These are phyloP conservation scores for Aethionema arabicum DNA, from an alignment of 345 rosid genomes.

Conservation along the genomic window DNA sequence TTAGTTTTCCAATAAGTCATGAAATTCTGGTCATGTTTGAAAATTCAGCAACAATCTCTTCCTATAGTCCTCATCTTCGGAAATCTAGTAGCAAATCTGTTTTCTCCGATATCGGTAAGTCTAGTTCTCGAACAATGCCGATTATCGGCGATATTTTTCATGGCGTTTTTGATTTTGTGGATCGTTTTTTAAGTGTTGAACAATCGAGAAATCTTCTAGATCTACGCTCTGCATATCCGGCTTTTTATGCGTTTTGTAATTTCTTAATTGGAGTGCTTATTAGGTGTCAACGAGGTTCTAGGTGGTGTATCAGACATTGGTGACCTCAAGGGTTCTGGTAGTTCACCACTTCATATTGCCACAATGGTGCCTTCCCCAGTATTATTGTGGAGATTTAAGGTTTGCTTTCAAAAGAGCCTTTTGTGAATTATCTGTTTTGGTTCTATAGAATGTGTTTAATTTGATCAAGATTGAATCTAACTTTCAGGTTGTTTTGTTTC, in stretches of 20 bases:
- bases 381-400: slow-evolving; percentile 93
- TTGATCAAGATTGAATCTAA: slow-evolving; percentile 7
- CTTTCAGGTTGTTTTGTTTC: slow-evolving; percentile 70
- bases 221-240: slow-evolving; percentile 7
- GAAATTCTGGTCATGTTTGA: slow-evolving; percentile 56
- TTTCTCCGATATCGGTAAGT: slow-evolving; percentile 63
- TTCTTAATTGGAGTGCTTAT: not conserved
- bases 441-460: not conserved
- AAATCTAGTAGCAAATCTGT: slow-evolving; percentile 70
- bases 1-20: slow-evolving; percentile 14
- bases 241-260: not conserved
- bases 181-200: slow-evolving; percentile 10
- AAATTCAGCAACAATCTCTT: slow-evolving; percentile 47
- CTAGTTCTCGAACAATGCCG: slow-evolving; percentile 10
- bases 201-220: slow-evolving; percentile 14
- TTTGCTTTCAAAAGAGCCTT: slow-evolving; percentile 22
- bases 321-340: slow-evolving; percentile 52
- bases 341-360: slow-evolving; percentile 47
- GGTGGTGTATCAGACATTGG: slow-evolving; percentile 45
- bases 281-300: slow-evolving; percentile 40
- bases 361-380: slow-evolving; percentile 76
- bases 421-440: not conserved
- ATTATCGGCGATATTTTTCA: not conserved
- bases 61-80: slow-evolving; percentile 73
- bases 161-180: not conserved